Conservation (phyloP, 495 filamentous ascomycete genomes). For the Penicillium canescens region DNA sequence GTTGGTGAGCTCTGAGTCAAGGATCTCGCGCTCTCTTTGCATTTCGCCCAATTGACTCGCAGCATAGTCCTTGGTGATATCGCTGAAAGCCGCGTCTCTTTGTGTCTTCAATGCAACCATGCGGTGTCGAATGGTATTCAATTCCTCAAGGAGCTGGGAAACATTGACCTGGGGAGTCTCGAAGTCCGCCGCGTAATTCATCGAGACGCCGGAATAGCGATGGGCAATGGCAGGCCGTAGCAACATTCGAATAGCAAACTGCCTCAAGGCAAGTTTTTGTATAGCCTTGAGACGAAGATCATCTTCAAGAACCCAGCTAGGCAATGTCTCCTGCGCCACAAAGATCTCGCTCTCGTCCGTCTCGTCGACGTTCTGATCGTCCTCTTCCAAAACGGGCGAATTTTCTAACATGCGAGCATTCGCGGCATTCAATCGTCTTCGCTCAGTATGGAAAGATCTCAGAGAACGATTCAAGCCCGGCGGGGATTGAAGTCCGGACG, state of each 20-base stretch:
- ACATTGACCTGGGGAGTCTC: slow-evolving; percentile 31
- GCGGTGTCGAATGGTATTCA: slow-evolving; percentile 32
- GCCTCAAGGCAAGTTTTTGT: slow-evolving; percentile 41
- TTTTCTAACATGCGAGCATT: slow-evolving; percentile 9
- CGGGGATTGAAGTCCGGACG: slow-evolving; percentile 10
- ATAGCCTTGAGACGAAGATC: slow-evolving; percentile 40
- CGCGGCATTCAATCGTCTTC: slow-evolving; percentile 6
- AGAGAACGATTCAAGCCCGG: slow-evolving; percentile 10
- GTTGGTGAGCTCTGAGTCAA: slow-evolving; percentile 32
- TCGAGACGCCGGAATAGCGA: slow-evolving; percentile 36
- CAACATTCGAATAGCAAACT: slow-evolving; percentile 44
- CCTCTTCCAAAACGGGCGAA: neutral
- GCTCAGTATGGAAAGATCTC: slow-evolving; percentile 26
- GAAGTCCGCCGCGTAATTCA: slow-evolving; percentile 32
- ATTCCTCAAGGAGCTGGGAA: slow-evolving; percentile 32
- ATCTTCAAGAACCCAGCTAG: slow-evolving; percentile 31
- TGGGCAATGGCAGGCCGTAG: slow-evolving; percentile 43
- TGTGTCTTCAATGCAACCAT: slow-evolving; percentile 29
- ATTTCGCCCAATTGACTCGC: slow-evolving; percentile 10
- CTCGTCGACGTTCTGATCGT: slow-evolving; percentile 8
- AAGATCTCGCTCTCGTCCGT: slow-evolving; percentile 16
- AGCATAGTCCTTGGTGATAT: slow-evolving; percentile 27
- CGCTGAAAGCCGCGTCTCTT: slow-evolving; percentile 20
- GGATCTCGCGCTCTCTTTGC: slow-evolving; percentile 13
- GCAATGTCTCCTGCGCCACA: slow-evolving; percentile 22